Percentiles rank a stretch among this genome's conserved stretches.
These are phyloP conservation scores for Pezicula radicicola DNA, from an alignment of 2,329 filamentous ascomycete genomes.

Conservation along the genomic window DNA sequence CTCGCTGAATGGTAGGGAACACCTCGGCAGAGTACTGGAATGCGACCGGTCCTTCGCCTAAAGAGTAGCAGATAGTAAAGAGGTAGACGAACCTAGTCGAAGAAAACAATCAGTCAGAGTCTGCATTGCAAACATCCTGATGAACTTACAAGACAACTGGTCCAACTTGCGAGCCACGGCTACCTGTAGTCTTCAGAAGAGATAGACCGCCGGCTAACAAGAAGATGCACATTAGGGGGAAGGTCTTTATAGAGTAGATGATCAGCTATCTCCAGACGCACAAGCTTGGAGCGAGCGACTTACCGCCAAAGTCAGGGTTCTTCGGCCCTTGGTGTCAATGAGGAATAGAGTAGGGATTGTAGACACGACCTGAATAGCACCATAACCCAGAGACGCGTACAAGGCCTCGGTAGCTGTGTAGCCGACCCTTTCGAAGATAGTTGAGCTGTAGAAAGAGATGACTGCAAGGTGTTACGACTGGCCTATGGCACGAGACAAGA, in stretches of 20 bases:
- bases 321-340: conserved; percentile 61
- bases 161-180: conserved; percentile 48
- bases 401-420: conserved; percentile 51
- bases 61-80: conserved; percentile 63
- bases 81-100: conserved; percentile 65
- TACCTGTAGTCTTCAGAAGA: conserved; percentile 40
- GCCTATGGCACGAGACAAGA: conserved; percentile 43
- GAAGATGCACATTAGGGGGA: conserved; percentile 5
- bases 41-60: conserved; percentile 58
- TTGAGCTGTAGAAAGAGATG: conserved; percentile 70
- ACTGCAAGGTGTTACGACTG: conserved; percentile 41
- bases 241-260: neutral
- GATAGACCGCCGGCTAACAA: conserved; percentile 4
- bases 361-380: conserved; percentile 59
- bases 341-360: conserved; percentile 61
- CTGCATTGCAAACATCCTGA: conserved; percentile 51
- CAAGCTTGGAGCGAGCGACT: too few relatives aligned
- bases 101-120: conserved; percentile 44
- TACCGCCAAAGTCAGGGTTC: conserved; percentile 37
- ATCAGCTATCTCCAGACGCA: neutral
- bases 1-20: conserved; percentile 59
- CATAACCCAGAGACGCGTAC: conserved; percentile 60
- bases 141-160: conserved; percentile 58
- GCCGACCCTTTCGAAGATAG: conserved; percentile 53
- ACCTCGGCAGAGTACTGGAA: conserved; percentile 61